A percentile compares a stretch with the other conserved stretches of the same genome.
Evolutionary conservation across 371 early-diverging fungal species (phyloP).

Genomic region (Mucor sp.): DNA sequence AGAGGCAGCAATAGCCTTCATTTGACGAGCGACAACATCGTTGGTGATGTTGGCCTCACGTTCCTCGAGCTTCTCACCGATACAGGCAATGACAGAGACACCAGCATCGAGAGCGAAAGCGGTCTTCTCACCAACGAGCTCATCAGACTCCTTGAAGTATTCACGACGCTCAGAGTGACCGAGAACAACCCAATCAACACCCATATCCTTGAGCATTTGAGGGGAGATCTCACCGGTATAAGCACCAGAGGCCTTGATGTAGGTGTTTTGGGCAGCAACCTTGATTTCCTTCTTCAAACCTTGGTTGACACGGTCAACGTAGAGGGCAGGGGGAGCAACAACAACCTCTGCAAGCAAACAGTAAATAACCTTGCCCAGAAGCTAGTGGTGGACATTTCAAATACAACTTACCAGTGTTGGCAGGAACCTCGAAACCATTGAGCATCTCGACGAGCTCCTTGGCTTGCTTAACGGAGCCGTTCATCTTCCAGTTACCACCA

Average conservation of each 20-base stretch:
- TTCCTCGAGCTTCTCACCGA: slow-evolving; percentile 97
- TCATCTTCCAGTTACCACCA: slow-evolving; percentile 97
- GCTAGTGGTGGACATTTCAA: not conserved
- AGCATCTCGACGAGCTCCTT: slow-evolving; percentile 75
- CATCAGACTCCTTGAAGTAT: slow-evolving; percentile 90
- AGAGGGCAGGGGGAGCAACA: slow-evolving; percentile 95
- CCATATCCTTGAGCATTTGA: slow-evolving; percentile 95
- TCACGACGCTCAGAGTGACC: slow-evolving; percentile 99
- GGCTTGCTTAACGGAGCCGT: slow-evolving; percentile 79
- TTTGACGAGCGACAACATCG: slow-evolving; percentile 89
- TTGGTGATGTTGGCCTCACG: slow-evolving; percentile 88
- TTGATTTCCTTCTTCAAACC: slow-evolving; percentile 79
- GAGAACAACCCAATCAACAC: slow-evolving; percentile 94
- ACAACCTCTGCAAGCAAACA: slow-evolving; percentile 80
- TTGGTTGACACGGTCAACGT: slow-evolving; percentile 83
- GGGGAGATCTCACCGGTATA: slow-evolving; percentile 99
- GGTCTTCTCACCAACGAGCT: slow-evolving; percentile 88
- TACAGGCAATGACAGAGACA: slow-evolving; percentile 95
- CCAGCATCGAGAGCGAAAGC: slow-evolving; percentile 87
- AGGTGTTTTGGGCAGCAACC: slow-evolving; percentile 97
- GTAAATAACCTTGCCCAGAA: not conserved
- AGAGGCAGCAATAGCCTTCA: slow-evolving; percentile 76
- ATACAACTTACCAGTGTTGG: slow-evolving; percentile 41
- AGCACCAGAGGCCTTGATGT: slow-evolving; percentile 87
- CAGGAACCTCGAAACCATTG: slow-evolving; percentile 64